Conservation (phyloP, 805 yeast species). For the Candida mattraensis region DNA sequence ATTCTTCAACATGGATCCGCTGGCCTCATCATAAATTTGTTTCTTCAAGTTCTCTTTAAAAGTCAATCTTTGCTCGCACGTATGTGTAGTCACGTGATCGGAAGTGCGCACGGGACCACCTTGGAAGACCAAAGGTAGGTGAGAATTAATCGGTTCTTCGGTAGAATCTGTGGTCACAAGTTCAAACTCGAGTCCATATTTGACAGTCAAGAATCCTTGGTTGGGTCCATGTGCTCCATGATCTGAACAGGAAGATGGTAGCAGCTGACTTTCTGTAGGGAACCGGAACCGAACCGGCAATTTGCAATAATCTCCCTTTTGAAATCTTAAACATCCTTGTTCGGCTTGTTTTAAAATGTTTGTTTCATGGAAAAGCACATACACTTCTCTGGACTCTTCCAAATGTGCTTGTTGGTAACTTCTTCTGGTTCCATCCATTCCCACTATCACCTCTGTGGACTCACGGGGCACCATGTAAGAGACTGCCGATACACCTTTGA, state of each 20-base stretch:
- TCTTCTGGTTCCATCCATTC: slow-evolving; percentile 15
- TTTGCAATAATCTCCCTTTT: slow-evolving; percentile 3
- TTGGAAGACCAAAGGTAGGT: slow-evolving; percentile 15
- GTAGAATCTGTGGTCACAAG: slow-evolving; percentile 3
- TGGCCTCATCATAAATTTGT: slow-evolving; percentile 9
- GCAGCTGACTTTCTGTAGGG: slow-evolving; percentile 14
- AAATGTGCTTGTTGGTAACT: slow-evolving; percentile 6
- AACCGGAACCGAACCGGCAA: slow-evolving; percentile 15
- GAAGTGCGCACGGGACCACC: slow-evolving; percentile 13
- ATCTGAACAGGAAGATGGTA: slow-evolving; percentile 18
- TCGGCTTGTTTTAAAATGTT: slow-evolving; percentile 2
- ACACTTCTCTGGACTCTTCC: slow-evolving; percentile 7
- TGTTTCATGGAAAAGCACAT: slow-evolving; percentile 13
- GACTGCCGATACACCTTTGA: slow-evolving; percentile 12
- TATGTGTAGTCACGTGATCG: slow-evolving; percentile 5
- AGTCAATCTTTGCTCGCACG: slow-evolving; percentile 3
- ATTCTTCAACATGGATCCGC: slow-evolving; percentile 13
- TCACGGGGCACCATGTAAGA: slow-evolving; percentile 9
- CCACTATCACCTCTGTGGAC: slow-evolving; percentile 9
- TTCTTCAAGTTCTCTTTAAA: slow-evolving; percentile 12
- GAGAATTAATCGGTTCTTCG: slow-evolving; percentile 6
- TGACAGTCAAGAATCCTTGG: slow-evolving; percentile 14
- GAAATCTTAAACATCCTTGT: slow-evolving; percentile 3
- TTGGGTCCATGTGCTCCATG: slow-evolving; percentile 14
- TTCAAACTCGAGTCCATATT: slow-evolving; percentile 16